These are phyloP conservation scores for Cladosporium halotolerans DNA, from an alignment of 2,329 filamentous ascomycete genomes.

Conservation along the genomic window DNA sequence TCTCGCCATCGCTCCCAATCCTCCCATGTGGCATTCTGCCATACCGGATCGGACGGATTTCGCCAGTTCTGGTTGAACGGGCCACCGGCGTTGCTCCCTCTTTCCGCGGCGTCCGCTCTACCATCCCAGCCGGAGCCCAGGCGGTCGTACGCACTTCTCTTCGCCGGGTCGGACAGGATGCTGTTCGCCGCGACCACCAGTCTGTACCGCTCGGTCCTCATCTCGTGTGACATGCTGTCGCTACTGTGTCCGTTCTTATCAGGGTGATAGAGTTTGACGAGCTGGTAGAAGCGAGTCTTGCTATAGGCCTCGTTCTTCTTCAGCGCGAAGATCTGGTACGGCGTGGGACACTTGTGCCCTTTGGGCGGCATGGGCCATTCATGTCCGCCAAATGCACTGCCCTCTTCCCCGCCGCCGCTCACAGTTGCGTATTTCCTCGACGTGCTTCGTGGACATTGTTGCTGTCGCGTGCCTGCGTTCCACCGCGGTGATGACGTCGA, in stretches of 20 bases:
- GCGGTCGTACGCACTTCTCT: constrained; percentile 73
- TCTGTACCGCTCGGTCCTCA: constrained; percentile 80
- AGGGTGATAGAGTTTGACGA: constrained; percentile 95
- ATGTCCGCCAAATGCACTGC: background rate
- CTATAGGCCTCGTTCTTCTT: constrained; percentile 62
- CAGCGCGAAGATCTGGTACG: constrained; percentile 79
- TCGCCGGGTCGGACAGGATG: constrained; percentile 74
- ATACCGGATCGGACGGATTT: constrained; percentile 43
- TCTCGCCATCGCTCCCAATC: constrained; percentile 83
- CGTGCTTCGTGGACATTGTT: constrained; percentile 12
- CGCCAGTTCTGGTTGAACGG: constrained; percentile 30
- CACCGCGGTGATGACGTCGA: constrained; percentile 38
- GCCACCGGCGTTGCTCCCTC: constrained; percentile 21
- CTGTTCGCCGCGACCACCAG: constrained; percentile 82
- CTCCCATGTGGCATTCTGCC: constrained; percentile 88
- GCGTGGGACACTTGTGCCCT: constrained; percentile 56
- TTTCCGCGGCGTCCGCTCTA: constrained; percentile 31
- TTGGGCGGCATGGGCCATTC: constrained; percentile 31
- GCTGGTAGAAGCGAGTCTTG: constrained; percentile 77
- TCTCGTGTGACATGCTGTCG: constrained; percentile 50
- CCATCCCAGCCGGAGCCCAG: constrained; percentile 75
- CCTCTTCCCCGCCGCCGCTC: constrained; percentile 19
- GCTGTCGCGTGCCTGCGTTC: constrained; percentile 27
- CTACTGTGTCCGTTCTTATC: constrained; percentile 52
- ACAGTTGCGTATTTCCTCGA: constrained; percentile 28